A percentile compares a stretch with the other conserved stretches of the same genome.
Evolutionary conservation across 371 early-diverging fungal species (phyloP).

Genomic region (Funneliformis caledonium): DNA sequence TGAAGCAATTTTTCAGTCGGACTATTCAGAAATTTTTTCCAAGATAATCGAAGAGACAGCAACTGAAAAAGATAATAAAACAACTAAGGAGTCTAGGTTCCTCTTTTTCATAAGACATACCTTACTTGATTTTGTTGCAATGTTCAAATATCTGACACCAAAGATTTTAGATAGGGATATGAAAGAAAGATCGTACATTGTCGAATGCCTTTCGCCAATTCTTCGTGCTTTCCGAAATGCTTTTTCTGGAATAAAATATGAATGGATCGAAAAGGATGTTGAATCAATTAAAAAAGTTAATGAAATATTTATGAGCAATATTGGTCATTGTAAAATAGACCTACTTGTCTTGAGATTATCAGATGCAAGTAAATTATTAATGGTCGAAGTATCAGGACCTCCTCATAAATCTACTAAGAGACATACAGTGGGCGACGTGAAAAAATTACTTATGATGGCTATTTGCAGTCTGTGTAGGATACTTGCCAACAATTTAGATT

Average conservation of each 20-base stretch:
- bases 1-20: background rate
- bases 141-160: slow-evolving; percentile 13
- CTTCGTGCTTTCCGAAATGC: slow-evolving; percentile 27
- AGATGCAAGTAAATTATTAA: slow-evolving; percentile 17
- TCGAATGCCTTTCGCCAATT: slow-evolving; percentile 31
- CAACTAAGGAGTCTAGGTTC: background rate
- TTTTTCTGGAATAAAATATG: slow-evolving; percentile 24
- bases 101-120: slow-evolving; percentile 28
- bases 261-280: slow-evolving; percentile 32
- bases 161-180: slow-evolving; percentile 25
- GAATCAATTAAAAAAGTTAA: slow-evolving; percentile 10
- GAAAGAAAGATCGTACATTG: slow-evolving; percentile 31
- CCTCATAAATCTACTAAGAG: slow-evolving; percentile 24
- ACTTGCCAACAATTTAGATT: slow-evolving; percentile 24
- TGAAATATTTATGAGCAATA: slow-evolving; percentile 12
- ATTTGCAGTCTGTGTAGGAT: slow-evolving; percentile 22
- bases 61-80: slow-evolving; percentile 15
- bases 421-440: slow-evolving; percentile 24
- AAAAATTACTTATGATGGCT: slow-evolving; percentile 33
- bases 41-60: slow-evolving; percentile 6
- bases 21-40: slow-evolving; percentile 10
- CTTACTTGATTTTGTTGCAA: slow-evolving; percentile 22
- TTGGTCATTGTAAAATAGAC: background rate
- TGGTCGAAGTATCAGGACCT: slow-evolving; percentile 25
- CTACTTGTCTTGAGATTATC: slow-evolving; percentile 21